Conservation (phyloP, 352 stramenopile genomes). For the Phytophthora capsici region DNA sequence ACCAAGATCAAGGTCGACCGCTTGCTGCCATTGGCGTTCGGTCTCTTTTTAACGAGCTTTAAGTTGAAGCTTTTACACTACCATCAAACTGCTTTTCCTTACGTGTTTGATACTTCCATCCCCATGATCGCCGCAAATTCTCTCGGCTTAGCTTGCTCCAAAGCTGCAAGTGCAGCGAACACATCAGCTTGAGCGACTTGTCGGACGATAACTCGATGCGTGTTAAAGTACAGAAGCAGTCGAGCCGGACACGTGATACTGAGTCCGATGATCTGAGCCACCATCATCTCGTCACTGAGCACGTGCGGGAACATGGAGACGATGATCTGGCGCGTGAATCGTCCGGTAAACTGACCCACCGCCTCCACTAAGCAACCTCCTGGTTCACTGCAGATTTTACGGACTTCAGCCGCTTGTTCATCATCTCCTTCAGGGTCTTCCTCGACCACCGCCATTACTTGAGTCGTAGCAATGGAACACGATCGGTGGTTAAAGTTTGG, state of each 20-base stretch:
- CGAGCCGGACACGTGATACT: constrained; percentile 26
- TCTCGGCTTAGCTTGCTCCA: constrained; percentile 23
- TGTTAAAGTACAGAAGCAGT: constrained; percentile 30
- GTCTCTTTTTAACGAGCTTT: constrained; percentile 42
- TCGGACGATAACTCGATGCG: constrained; percentile 16
- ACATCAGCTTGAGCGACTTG: constrained; percentile 24
- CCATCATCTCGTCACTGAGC: constrained; percentile 31
- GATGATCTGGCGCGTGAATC: constrained; percentile 38
- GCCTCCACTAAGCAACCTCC: constrained; percentile 32
- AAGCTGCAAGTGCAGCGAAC: constrained; percentile 16
- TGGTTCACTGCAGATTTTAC: constrained; percentile 12
- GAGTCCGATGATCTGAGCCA: constrained; percentile 29
- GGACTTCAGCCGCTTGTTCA: constrained; percentile 19
- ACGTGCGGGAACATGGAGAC: constrained; percentile 35
- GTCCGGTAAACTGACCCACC: constrained; percentile 27
- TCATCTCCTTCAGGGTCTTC: constrained; percentile 31
- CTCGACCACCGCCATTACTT: constrained; percentile 26
- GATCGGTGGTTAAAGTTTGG: constrained; percentile 37
- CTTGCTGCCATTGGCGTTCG: constrained; percentile 17
- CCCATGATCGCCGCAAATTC: constrained; percentile 36
- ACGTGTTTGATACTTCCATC: too few species aligned
- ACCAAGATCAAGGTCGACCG: background rate
- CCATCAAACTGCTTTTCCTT: background rate
- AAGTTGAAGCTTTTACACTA: constrained; percentile 3
- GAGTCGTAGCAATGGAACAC: constrained; percentile 34